Evolutionary conservation across 805 yeast species (phyloP).

Genomic region (Spathaspora arborariae): DNA sequence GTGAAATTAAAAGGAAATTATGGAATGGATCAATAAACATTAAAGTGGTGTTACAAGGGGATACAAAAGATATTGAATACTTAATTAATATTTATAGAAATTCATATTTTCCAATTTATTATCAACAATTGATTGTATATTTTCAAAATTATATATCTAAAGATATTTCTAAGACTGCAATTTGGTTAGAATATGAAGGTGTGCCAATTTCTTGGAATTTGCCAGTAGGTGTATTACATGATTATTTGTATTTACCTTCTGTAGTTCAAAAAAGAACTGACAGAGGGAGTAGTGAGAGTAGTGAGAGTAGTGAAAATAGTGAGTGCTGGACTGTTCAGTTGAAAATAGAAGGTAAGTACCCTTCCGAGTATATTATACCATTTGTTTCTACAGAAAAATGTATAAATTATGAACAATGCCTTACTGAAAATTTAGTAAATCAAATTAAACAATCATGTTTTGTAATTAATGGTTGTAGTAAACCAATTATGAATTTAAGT

Average conservation of each 20-base stretch:
- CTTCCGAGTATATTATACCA: slow-evolving; percentile 29
- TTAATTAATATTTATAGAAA: slow-evolving; percentile 36
- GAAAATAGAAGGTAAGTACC: slow-evolving; percentile 18
- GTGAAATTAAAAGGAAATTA: slow-evolving; percentile 31
- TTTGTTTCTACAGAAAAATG: slow-evolving; percentile 13
- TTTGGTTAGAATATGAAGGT: slow-evolving; percentile 67
- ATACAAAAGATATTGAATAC: slow-evolving; percentile 14
- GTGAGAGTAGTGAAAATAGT: not conserved
- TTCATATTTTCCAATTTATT: slow-evolving; percentile 47
- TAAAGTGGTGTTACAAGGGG: slow-evolving; percentile 28
- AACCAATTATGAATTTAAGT: slow-evolving; percentile 73
- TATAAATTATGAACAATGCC: slow-evolving; percentile 23
- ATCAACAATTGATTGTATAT: slow-evolving; percentile 32
- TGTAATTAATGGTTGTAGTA: slow-evolving; percentile 72
- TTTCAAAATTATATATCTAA: slow-evolving; percentile 25
- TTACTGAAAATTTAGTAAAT: slow-evolving; percentile 63
- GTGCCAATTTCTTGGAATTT: slow-evolving; percentile 72
- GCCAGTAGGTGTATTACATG: slow-evolving; percentile 70
- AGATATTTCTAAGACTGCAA: slow-evolving; percentile 15
- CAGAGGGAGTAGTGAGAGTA: not conserved
- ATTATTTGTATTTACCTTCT: slow-evolving; percentile 40
- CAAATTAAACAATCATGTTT: slow-evolving; percentile 80
- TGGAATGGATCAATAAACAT: slow-evolving; percentile 58
- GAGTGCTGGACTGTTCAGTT: slow-evolving; percentile 43
- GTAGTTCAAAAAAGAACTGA: slow-evolving; percentile 6